Base-by-base conservation (phyloP, 1,139 yeast genomes). In the Nakaseomyces nivariensis region DNA sequence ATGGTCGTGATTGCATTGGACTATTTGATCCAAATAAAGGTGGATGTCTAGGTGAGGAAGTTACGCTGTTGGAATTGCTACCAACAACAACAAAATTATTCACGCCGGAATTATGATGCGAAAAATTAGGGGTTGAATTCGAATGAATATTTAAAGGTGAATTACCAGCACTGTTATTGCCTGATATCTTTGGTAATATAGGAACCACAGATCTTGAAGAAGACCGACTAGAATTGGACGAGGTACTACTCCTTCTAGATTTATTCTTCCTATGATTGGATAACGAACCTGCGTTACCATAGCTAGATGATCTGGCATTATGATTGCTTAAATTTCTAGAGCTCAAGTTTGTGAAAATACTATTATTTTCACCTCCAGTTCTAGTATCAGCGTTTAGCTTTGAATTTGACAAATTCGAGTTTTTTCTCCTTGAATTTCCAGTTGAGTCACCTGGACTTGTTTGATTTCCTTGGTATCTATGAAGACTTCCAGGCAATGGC, bases 191-290 rank as follows among this genome's bases (percentile, higher is more conserved):
- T 4, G 69, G 68, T 37, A 65, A 49, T 25, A 66, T 66, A 4
- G 68, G 68, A 5, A 66, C 66, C 48, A 62, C 56, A 29, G 64
- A 58, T 48, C 64, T 57, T 8, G 61, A 56, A 5, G 67, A 63
- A 1, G 67, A 63, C 46, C 54, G 58, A 49, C 66, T 62, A 4
- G 67, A 64, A 26, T 55, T 56, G 1, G 59, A 56, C 9, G 67
- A 63, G 4, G 56, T 55, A 51, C 68, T 63, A 33, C 61, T 58
- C 47, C 64, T 56, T 49, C 68, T 58, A 3, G 64, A 58, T 49
- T 38, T 36, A 13, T 55, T 57, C 24, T 51, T 44, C 25, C 44
- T 41, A 3, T 27, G 33, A 29, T 41, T 41, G n/a, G 34, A 13
- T 41, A 29, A 27, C 34, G 44, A 27, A 41, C 34, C 44, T 5